A percentile compares a stretch with the other conserved stretches of the same genome.
Evolutionary conservation across 768 basidiomycete genomes (phyloP).

Genomic region (Chalciporus sphaerocephalus): DNA sequence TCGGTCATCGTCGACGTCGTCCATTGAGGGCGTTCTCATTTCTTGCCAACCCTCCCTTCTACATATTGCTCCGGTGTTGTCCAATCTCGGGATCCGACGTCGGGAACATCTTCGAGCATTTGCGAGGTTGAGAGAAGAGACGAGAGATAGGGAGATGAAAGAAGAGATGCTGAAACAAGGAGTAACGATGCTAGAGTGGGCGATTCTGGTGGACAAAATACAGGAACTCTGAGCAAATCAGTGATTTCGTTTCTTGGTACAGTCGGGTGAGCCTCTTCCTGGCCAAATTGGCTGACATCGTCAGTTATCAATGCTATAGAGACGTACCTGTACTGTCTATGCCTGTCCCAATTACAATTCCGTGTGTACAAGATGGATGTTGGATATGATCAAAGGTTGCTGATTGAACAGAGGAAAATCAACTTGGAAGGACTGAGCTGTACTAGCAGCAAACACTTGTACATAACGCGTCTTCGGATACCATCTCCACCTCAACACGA

Average conservation of each 20-base stretch:
- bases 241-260: not conserved
- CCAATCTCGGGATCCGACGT: slow-evolving; percentile 52
- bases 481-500: not conserved
- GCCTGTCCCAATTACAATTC: not conserved
- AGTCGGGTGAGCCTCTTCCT: not conserved
- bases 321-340: not conserved
- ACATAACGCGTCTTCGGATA: not conserved
- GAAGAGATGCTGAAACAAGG: slow-evolving; percentile 66
- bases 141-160: slow-evolving; percentile 63
- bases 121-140: slow-evolving; percentile 56
- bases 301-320: not conserved
- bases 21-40: slow-evolving; percentile 50
- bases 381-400: not conserved
- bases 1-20: slow-evolving; percentile 36
- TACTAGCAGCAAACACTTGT: not conserved
- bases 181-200: slow-evolving; percentile 74
- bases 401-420: not conserved
- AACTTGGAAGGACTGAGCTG: too few species aligned
- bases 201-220: slow-evolving; percentile 65
- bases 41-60: slow-evolving; percentile 63
- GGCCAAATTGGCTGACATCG: not conserved
- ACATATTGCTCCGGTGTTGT: slow-evolving; percentile 57
- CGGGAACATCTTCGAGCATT: slow-evolving; percentile 63
- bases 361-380: not conserved
- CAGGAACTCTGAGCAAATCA: slow-evolving; percentile 31